Base-by-base conservation (phyloP, 2,329 filamentous ascomycete species). In the Pestalotiopsis fici region DNA sequence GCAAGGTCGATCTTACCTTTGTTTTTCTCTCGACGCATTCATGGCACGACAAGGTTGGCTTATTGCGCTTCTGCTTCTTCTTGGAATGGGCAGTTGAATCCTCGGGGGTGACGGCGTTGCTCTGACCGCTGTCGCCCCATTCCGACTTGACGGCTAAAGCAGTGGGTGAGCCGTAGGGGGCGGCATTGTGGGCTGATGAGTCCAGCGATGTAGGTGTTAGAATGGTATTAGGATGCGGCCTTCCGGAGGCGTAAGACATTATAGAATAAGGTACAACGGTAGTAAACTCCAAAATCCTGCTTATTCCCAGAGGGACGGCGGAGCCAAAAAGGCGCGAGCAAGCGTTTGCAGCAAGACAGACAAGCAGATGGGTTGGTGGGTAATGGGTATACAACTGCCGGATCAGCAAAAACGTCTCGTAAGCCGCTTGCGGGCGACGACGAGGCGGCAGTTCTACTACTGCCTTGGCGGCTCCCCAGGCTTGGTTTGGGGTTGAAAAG, bases 21-120 rank as follows among this genome's bases (percentile, higher is more conserved):
- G 92, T 95, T 81, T 95, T 95, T 72, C 92, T 85, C 80, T 94
- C 91, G 25, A 95, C 93, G 75, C 93, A 95, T 77, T 94, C 91
- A 69, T 90, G 87, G 74, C 93, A 95, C 61, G 91, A 93, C 69
- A 95, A 77, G 1, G 92, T 95, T 3, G 93, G 93, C 78, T 95
- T 95, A 80, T 95, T 95, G 60, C 93, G 88, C 82, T 92, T 94
- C 81, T 95, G 92, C 80, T 92, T 93, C 82, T 92, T 93, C 78
- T 82, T 86, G 12, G 81, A 76, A n/a, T 82, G 85, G 56, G 82
- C 75, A 23, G 23, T 18, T 15, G 55, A 27, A 0, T 70, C 69
- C 6, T 50, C 59, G 15, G 56, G 73, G 54, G 69, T 61, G 39
- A 69, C 66, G 63, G 69, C 70, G 66, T 67, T 69, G 64, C 72